A percentile compares a stretch with the other conserved stretches of the same genome.
phyloP scores from a whole-genome alignment of 2,329 filamentous ascomycete genomes.

The Proliferodiscus dingleyae region DNA sequence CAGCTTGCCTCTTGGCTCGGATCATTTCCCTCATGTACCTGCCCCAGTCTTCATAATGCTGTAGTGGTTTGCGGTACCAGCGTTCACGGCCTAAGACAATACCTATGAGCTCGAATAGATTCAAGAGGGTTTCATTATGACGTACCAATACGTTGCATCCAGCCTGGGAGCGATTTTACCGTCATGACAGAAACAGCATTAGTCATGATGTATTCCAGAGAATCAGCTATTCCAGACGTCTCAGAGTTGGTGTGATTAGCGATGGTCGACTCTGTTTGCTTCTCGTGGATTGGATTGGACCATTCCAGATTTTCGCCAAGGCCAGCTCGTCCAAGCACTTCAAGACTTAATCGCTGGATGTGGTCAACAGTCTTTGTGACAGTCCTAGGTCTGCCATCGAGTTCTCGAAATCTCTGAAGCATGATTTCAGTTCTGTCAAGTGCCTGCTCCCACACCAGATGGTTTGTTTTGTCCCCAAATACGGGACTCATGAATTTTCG shows the following conservation, averaged over 20 bases:
- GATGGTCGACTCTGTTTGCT: no score
- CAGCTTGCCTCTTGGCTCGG: constrained; percentile 3
- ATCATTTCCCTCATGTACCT: constrained; percentile 17
- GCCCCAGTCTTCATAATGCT: constrained; percentile 14
- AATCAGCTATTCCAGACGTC: no score
- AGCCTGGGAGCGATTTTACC: constrained; percentile 4
- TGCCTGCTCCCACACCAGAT: constrained; percentile 36
- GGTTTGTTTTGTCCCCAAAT: constrained; percentile 41
- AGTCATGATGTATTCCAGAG: no score
- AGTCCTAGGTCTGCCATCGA: constrained; percentile 32
- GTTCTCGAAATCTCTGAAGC: constrained; percentile 36
- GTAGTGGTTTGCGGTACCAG: constrained; percentile 1
- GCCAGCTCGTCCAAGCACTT: constrained; percentile 61
- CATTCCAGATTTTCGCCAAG: constrained; percentile 45
- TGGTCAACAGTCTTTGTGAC: constrained; percentile 44
- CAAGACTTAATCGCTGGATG: constrained; percentile 55
- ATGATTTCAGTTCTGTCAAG: constrained; percentile 40
- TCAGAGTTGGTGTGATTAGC: no score
- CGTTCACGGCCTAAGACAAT: neutral
- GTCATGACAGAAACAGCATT: constrained; percentile 8
- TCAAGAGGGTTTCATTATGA: neutral
- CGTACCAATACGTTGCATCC: constrained; percentile 4
- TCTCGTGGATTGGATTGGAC: no score
- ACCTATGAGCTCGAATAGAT: neutral
- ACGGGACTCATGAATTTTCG: constrained; percentile 25